Evolutionary conservation across 805 yeast genomes (phyloP), one percentile per base, ranked within the genome.

Genomic region (Wickerhamomyces alni): DNA sequence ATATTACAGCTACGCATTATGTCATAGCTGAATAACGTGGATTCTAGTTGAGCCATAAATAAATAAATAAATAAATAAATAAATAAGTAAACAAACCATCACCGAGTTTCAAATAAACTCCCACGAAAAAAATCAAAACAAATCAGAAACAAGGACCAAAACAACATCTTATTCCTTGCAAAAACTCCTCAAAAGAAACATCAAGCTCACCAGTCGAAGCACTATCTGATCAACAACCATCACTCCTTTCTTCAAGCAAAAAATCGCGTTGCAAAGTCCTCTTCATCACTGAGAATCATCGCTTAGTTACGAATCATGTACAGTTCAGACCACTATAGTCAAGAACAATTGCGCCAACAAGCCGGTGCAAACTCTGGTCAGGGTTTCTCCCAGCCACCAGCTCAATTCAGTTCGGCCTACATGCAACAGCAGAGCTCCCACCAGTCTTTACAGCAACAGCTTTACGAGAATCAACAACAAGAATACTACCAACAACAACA

Each of bases 391-490:
- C 69, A 66, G 25, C 67, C 67, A 1, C 51, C 56, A 5, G 61
- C 62, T 2, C 59, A 52, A 36, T 65, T 64, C 39, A 59, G 66
- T 35, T 42, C 56, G 6, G 62, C 57, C 36, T 65, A 65, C 39
- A 54, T 62, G 59, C 57, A 55, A 36, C 67, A 61, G 33, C 69
- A 64, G 42, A 60, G 58, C 16, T 65, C 70, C 1, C 67, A 63
- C 15, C 67, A 57, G 31, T 65, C 70, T 1, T 45, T 66, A 17
- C 68, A 62, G 41, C 64, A 59, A 30, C 68, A 60, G 50, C 55
- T 57, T 37, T 56, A 52, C 30, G 63, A 55, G 28, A 63, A 51
- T 24, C 59, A 56, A 33, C 61, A 52, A 32, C 62, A 58, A 36
- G 63, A 59, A 36, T 54, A 55, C 25, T 65, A 59, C 27, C 59